Conservation (phyloP, 2,329 filamentous ascomycete genomes). For the Epichloe coenophiala region DNA sequence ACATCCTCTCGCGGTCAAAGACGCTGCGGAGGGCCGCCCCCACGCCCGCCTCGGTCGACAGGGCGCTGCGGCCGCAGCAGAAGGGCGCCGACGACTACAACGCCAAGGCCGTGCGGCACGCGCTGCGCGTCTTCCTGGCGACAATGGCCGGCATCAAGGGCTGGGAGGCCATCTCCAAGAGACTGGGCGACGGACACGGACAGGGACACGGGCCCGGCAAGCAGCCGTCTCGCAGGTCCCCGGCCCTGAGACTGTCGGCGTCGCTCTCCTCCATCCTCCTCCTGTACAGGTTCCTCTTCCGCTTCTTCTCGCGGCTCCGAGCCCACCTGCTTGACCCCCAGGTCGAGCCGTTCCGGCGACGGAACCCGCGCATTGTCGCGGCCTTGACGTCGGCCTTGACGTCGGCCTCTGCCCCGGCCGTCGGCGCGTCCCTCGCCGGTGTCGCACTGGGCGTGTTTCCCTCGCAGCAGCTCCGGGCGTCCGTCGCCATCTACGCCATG, state of each 20-base stretch:
- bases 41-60: conserved; percentile 39
- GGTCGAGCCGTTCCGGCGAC: conserved; percentile 64
- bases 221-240: conserved; percentile 46
- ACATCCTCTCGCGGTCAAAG: conserved; percentile 61
- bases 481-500: conserved; percentile 67
- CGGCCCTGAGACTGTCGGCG: conserved; percentile 63
- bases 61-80: conserved; percentile 21
- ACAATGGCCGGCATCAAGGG: conserved; percentile 51
- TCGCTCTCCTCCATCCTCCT: conserved; percentile 78
- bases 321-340: conserved; percentile 68
- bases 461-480: conserved; percentile 52
- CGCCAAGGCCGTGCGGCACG: conserved; percentile 55
- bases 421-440: conserved; percentile 82
- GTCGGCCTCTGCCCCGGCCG: conserved; percentile 58
- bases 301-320: conserved; percentile 73
- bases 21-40: conserved; percentile 41
- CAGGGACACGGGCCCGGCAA: conserved; percentile 15
- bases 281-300: conserved; percentile 77
- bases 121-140: conserved; percentile 54
- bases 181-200: conserved; percentile 22
- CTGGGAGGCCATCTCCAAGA: conserved; percentile 38
- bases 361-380: conserved; percentile 64
- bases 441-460: conserved; percentile 68
- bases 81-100: conserved; percentile 51
- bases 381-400: conserved; percentile 58